A percentile compares a stretch with the other conserved stretches of the same genome.
Conservation (phyloP, 805 yeast genomes). For the Cyberlindnera lachancei region DNA sequence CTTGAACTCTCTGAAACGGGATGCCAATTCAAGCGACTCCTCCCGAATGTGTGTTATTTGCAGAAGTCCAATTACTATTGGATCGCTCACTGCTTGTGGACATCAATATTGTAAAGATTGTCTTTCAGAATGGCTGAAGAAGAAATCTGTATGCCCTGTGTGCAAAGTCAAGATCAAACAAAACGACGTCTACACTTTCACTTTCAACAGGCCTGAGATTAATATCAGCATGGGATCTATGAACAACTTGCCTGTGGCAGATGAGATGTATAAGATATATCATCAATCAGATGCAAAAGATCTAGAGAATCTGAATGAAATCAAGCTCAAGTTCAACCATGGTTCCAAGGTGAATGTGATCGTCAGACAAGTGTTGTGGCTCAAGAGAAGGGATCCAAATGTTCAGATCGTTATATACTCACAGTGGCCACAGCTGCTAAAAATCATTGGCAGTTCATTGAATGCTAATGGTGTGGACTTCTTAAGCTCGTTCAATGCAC, state of each 20-base stretch:
- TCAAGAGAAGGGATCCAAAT: slow-evolving; percentile 42
- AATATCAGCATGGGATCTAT: slow-evolving; percentile 37
- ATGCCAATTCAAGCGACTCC: slow-evolving; percentile 16
- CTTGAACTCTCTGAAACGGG: slow-evolving; percentile 35
- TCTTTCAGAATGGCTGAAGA: slow-evolving; percentile 62
- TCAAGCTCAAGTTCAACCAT: slow-evolving; percentile 41
- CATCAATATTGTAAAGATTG: slow-evolving; percentile 86
- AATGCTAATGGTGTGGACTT: slow-evolving; percentile 46
- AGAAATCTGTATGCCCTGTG: slow-evolving; percentile 63
- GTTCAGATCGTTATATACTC: slow-evolving; percentile 80
- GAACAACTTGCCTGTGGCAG: slow-evolving; percentile 1
- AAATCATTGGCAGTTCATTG: slow-evolving; percentile 59
- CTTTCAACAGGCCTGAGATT: slow-evolving; percentile 46
- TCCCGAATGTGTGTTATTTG: slow-evolving; percentile 67
- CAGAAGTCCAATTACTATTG: slow-evolving; percentile 57
- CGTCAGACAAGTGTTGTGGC: slow-evolving; percentile 59
- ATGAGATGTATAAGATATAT: slow-evolving; percentile 15
- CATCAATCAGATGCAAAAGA: slow-evolving; percentile 32
- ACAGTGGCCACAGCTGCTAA: slow-evolving; percentile 77
- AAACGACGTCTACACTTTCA: slow-evolving; percentile 61
- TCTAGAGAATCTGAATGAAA: slow-evolving; percentile 38
- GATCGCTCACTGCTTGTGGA: slow-evolving; percentile 84
- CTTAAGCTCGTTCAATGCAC: slow-evolving; percentile 39
- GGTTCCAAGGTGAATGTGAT: slow-evolving; percentile 88
- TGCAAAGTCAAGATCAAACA: slow-evolving; percentile 52